Base-by-base conservation (phyloP, 371 early-diverging fungal species). In the Mucor racemosus region DNA sequence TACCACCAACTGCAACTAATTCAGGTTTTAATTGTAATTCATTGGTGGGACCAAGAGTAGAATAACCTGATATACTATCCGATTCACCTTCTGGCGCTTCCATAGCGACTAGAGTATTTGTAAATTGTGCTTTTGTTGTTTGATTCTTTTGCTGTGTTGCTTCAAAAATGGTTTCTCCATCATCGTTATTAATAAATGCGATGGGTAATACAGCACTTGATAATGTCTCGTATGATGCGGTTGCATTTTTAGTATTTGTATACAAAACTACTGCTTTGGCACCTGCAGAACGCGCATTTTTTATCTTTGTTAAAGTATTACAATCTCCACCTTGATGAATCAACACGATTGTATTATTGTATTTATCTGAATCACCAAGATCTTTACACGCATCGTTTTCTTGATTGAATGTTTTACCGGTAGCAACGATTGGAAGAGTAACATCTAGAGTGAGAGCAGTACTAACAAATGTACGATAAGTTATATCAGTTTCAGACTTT, bases 1-100 rank as follows among this genome's bases (percentile, higher is more conserved):
- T 78, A 9, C 87, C 87, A 61, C 92, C 92, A 0, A 89, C 84
- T n/a, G 86, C 91, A 21, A 78, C 71, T 21, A 91, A 42, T 46
- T 91, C 91, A 13, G 92, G 83, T 44, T 82, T 82, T 17, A 82
- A 55, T 55, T 71, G 69, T 9, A 80, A 73, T 62, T 82, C 78
- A 41, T 82, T 73, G 9, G 80, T 78, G 10, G 83, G 80, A 15
- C 83, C 80, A 0, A 77, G 62, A 0, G 91, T 61, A 3, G 86
- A 81, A 50, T 84, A 82, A 33, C 61, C 58, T 11, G 82, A 71
- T 14, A 84, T 58, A 14, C 41, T 36, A 31, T 58, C 48, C 0
- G n/a, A 21, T 1, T 66, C 55, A 8, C 15, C 21, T 6, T 57
- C 53, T 40, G 67, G 55, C 35, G 73, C 71, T n/a, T 57, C n/a